Evolutionary conservation across 164 flowering plant species (phyloP).

Genomic region (Taxillus chinensis): DNA sequence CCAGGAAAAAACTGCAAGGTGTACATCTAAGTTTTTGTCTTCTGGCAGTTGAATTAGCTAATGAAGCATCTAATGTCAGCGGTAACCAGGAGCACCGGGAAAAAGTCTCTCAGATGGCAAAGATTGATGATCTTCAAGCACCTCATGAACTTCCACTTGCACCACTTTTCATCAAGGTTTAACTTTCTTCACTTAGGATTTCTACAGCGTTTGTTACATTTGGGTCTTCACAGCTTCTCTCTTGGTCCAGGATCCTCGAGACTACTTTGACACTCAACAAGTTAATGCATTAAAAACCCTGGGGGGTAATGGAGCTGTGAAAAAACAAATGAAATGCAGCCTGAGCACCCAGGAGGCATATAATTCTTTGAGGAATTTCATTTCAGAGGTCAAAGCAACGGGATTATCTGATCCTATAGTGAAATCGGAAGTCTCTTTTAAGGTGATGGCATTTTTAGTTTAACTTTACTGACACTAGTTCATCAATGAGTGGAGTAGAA

Average conservation of each 20-base stretch:
- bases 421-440: conserved; percentile 56
- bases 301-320: conserved; percentile 36
- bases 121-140: conserved; percentile 88
- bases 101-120: conserved; percentile 49
- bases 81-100: conserved; percentile 33
- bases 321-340: conserved; percentile 31
- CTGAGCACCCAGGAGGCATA: conserved; percentile 61
- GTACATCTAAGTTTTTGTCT: conserved; percentile 1
- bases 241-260: conserved; percentile 78
- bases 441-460: conserved; percentile 28
- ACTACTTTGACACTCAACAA: conserved; percentile 96
- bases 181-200: conserved; percentile 9
- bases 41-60: conserved; percentile 43
- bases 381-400: conserved; percentile 37
- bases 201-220: neutral
- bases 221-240: conserved; percentile 1
- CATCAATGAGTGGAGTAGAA: too few species aligned
- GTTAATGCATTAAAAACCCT: conserved; percentile 67
- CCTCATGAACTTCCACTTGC: conserved; percentile 66
- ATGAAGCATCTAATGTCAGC: conserved; percentile 35
- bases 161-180: conserved; percentile 82
- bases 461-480: too few species aligned
- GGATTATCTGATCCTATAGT: conserved; percentile 65
- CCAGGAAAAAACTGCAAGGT: too few species aligned
- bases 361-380: conserved; percentile 43